Conservation (phyloP, 129 eudicot genomes). For the Flaveria sonorensis region DNA sequence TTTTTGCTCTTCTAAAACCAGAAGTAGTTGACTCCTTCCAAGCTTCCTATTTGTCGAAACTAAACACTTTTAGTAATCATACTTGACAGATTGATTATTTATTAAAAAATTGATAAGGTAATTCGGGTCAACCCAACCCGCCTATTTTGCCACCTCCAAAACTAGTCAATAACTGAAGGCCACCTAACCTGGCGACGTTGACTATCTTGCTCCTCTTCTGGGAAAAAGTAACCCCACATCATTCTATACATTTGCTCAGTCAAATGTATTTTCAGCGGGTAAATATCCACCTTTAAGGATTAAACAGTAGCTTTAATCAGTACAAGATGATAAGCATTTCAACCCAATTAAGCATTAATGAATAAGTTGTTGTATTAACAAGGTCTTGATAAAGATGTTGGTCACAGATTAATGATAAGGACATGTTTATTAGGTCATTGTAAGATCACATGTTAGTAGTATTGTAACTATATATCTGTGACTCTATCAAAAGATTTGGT, state of each 20-base stretch:
- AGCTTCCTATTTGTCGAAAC: conserved; percentile 55
- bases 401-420: neutral
- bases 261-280: conserved; percentile 92
- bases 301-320: conserved; percentile 16
- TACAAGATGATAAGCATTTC: neutral
- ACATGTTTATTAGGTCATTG: neutral
- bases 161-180: neutral
- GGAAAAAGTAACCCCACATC: conserved; percentile 98
- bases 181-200: conserved; percentile 84
- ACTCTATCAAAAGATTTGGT: neutral
- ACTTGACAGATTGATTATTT: neutral
- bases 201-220: conserved; percentile 98
- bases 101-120: neutral
- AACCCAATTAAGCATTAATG: neutral
- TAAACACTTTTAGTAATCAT: neutral
- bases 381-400: neutral
- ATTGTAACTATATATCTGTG: neutral
- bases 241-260: conserved; percentile 82
- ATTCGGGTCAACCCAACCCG: conserved; percentile 1
- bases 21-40: conserved; percentile 99
- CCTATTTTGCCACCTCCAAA: neutral
- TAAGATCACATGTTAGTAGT: neutral
- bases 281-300: conserved; percentile 77
- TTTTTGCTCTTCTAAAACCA: conserved; percentile 83
- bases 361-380: neutral